phyloP scores from a whole-genome alignment of 225 moss, liverwort and hornwort species.

The Polytrichum formosum region DNA sequence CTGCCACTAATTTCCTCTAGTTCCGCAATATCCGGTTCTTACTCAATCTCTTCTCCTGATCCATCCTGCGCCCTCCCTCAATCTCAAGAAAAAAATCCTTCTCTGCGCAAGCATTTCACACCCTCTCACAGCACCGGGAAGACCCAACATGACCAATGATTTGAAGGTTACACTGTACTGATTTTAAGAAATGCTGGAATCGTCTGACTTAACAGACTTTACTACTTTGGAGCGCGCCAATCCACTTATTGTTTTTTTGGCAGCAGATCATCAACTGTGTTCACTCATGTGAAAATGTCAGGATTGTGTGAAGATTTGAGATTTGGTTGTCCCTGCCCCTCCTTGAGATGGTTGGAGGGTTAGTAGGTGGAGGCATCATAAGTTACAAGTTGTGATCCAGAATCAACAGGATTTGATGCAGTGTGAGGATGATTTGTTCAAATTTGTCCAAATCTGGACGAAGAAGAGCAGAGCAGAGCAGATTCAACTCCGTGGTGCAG shows the following conservation, averaged over 20 bases:
- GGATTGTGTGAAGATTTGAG: not conserved
- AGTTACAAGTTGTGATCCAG: not conserved
- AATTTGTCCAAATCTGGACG: too few species aligned
- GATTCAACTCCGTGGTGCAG: too few species aligned
- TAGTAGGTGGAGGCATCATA: not conserved
- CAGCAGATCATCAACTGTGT: too few species aligned
- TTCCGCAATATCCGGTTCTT: conserved; percentile 8
- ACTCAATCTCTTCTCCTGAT: not conserved
- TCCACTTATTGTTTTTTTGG: too few species aligned
- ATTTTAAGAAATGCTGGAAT: too few species aligned
- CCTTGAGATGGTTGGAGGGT: not conserved
- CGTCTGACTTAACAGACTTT: too few species aligned
- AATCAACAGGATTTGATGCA: too few species aligned
- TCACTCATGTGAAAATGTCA: too few species aligned
- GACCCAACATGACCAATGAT: not conserved
- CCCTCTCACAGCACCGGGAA: not conserved
- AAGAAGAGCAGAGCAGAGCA: too few species aligned
- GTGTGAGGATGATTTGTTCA: too few species aligned
- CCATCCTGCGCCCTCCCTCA: not conserved
- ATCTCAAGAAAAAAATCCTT: not conserved
- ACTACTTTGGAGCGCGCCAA: too few species aligned
- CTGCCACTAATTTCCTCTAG: not conserved
- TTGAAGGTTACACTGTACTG: not conserved
- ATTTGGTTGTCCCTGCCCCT: not conserved
- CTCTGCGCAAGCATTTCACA: not conserved